A percentile compares a stretch with the other conserved stretches of the same genome.
Evolutionary conservation across 148 eudicot species (phyloP).

Genomic region (Nepenthes mirabilis): DNA sequence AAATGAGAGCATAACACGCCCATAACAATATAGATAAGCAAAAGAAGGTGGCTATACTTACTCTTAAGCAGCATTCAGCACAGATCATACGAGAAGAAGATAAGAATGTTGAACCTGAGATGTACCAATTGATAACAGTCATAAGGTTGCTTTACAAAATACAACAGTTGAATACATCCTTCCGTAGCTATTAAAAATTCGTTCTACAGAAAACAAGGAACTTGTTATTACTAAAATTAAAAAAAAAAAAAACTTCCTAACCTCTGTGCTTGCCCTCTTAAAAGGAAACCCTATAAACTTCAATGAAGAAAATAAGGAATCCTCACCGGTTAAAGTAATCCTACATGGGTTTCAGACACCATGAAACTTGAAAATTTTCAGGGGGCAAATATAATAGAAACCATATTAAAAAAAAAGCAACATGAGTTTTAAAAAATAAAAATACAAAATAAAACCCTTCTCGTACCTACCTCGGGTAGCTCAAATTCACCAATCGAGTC

Average conservation of each 20-base stretch:
- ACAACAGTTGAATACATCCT: conserved; percentile 37
- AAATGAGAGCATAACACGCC: no score
- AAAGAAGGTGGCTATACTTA: no score
- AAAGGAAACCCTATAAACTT: conserved; percentile 13
- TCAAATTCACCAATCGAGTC: conserved; percentile 11
- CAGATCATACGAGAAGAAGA: no score
- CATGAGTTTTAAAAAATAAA: not conserved
- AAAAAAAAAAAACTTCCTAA: conserved; percentile 8
- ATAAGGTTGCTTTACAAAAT: conserved; percentile 9
- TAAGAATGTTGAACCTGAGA: no score
- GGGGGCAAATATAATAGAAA: no score
- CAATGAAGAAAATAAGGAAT: conserved; percentile 5
- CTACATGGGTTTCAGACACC: no score
- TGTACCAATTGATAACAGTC: no score
- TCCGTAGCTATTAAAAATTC: conserved; percentile 32
- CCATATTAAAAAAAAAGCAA: not conserved
- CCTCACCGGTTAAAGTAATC: no score
- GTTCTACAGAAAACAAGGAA: conserved; percentile 19
- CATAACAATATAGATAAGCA: no score
- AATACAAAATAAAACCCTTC: conserved; percentile 10
- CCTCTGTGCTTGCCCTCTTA: conserved; percentile 16
- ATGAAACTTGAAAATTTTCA: no score
- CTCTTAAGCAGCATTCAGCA: no score
- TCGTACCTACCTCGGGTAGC: conserved; percentile 6
- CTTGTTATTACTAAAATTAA: conserved; percentile 1